Evolutionary conservation across 768 basidiomycete genomes (phyloP).

Genomic region (Tricholoma sp.): DNA sequence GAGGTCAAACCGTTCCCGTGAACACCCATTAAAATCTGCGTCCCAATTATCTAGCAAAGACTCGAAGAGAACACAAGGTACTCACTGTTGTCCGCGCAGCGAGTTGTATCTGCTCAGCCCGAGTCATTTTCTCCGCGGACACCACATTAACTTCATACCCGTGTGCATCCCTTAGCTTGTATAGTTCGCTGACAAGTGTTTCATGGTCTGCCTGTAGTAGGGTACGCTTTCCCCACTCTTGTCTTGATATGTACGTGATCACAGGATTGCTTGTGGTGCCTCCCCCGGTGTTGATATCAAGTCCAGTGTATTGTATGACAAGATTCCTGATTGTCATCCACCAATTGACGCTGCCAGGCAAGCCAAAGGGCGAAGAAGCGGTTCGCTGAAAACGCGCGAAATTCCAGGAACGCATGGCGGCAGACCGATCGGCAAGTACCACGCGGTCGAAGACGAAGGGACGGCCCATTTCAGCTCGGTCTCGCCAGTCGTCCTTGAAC

Average conservation of each 20-base stretch:
- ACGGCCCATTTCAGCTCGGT: constrained; percentile 64
- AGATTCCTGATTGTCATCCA: constrained; percentile 76
- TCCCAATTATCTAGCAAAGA: neutral
- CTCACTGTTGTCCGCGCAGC: constrained; percentile 81
- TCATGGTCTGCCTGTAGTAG: constrained; percentile 74
- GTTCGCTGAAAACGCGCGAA: constrained; percentile 71
- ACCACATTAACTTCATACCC: constrained; percentile 90
- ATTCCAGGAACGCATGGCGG: constrained; percentile 68
- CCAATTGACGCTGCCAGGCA: constrained; percentile 78
- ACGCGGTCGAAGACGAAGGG: constrained; percentile 85
- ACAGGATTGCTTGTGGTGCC: constrained; percentile 58
- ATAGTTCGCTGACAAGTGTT: constrained; percentile 66
- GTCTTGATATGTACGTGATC: constrained; percentile 89
- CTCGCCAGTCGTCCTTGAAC: constrained; percentile 79
- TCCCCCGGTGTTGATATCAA: constrained; percentile 38
- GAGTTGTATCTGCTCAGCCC: constrained; percentile 74
- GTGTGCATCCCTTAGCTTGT: constrained; percentile 60
- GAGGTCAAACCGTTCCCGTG: constrained; percentile 91
- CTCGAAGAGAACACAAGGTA: neutral
- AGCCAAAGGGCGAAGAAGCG: constrained; percentile 66
- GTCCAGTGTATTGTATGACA: constrained; percentile 66
- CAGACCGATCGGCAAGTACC: constrained; percentile 80
- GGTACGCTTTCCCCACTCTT: constrained; percentile 86
- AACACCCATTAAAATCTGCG: constrained; percentile 89
- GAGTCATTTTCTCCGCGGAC: constrained; percentile 73